Percentiles rank a stretch among this genome's conserved stretches.
Evolutionary conservation across 129 eudicot species (phyloP).

Genomic region (Chrysanthemum lavandulifolium): DNA sequence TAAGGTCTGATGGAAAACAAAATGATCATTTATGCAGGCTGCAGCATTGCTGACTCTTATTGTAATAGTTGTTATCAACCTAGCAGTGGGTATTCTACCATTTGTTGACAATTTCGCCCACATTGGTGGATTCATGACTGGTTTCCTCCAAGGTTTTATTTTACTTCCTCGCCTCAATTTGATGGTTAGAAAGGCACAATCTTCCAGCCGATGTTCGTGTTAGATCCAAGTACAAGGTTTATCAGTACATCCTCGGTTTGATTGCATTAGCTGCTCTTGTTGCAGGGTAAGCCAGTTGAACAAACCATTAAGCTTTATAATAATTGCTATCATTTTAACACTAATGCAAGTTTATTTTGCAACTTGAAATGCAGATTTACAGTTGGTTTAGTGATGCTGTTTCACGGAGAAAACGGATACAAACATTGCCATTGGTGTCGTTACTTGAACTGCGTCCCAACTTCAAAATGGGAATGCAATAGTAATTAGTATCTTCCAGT

Average conservation of each 20-base stretch:
- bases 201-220: slow-evolving; percentile 65
- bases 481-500: slow-evolving; percentile 14
- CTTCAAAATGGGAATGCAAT: slow-evolving; percentile 74
- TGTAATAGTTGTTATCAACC: slow-evolving; percentile 52
- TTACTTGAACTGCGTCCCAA: slow-evolving; percentile 67
- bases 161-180: slow-evolving; percentile 65
- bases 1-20: background rate
- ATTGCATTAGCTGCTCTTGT: slow-evolving; percentile 53
- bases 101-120: slow-evolving; percentile 75
- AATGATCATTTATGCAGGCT: slow-evolving; percentile 36
- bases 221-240: slow-evolving; percentile 63
- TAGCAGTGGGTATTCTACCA: slow-evolving; percentile 75
- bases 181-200: slow-evolving; percentile 64
- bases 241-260: slow-evolving; percentile 61
- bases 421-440: slow-evolving; percentile 74
- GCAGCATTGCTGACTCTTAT: slow-evolving; percentile 68
- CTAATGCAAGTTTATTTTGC: background rate
- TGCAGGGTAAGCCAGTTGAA: slow-evolving; percentile 52
- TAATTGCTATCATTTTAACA: background rate
- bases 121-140: slow-evolving; percentile 77
- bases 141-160: slow-evolving; percentile 71
- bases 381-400: slow-evolving; percentile 73
- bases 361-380: slow-evolving; percentile 50
- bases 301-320: background rate
- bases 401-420: slow-evolving; percentile 64